A percentile compares a stretch with the other conserved stretches of the same genome.
Conservation (phyloP, 192 early-diverging fungal genomes). For the Cetraspora pellucida region DNA sequence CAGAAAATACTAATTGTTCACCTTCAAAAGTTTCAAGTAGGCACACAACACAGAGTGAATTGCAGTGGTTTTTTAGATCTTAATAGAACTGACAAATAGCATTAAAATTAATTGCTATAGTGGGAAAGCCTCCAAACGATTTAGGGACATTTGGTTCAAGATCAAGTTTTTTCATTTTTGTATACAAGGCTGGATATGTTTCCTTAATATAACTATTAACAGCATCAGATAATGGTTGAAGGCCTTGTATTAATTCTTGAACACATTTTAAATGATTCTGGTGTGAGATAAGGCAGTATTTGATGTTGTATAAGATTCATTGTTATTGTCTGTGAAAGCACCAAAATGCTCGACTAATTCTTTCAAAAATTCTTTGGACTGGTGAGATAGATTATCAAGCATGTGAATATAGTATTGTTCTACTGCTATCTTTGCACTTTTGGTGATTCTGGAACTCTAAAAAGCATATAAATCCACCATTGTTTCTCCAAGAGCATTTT, state of each 20-base stretch:
- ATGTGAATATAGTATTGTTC: constrained; percentile 16
- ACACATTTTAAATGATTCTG: constrained; percentile 3
- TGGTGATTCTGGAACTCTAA: too few species aligned
- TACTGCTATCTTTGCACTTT: too few species aligned
- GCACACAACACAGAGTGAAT: neutral
- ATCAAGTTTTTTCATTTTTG: too few species aligned
- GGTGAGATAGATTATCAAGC: neutral
- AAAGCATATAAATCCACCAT: neutral
- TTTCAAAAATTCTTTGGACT: neutral
- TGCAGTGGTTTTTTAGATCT: neutral
- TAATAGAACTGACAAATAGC: constrained; percentile 9
- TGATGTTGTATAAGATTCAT: neutral
- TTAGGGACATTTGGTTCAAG: neutral
- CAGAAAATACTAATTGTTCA: constrained; percentile 17
- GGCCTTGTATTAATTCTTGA: neutral
- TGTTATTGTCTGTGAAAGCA: neutral
- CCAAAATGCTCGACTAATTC: constrained; percentile 3
- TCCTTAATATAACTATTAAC: constrained; percentile 1
- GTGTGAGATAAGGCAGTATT: neutral
- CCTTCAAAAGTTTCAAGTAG: neutral
- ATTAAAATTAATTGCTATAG: constrained; percentile 22
- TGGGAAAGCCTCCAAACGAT: neutral
- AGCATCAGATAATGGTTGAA: neutral
- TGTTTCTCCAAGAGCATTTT: too few species aligned
- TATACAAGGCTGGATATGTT: too few species aligned